These are phyloP conservation scores for Roridomyces roridus DNA, from an alignment of 768 basidiomycete genomes.

Conservation along the genomic window DNA sequence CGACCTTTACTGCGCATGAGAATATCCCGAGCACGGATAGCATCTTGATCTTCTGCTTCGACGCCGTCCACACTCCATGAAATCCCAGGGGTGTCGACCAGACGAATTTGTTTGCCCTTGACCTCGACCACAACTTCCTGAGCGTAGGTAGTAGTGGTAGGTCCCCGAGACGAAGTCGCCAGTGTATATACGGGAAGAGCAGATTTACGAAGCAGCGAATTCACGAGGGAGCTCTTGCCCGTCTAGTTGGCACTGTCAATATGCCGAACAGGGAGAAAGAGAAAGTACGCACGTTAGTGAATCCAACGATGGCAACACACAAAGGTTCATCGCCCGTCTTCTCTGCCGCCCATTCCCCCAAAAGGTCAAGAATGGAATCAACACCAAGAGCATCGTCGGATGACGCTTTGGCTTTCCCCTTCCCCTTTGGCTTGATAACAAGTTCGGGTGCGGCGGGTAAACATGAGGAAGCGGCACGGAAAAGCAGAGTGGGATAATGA, in stretches of 20 bases:
- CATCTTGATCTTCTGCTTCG: slow-evolving; percentile 43
- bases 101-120: slow-evolving; percentile 56
- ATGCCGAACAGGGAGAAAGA: slow-evolving; percentile 2
- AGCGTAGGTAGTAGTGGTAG: slow-evolving; percentile 75
- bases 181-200: slow-evolving; percentile 66
- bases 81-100: slow-evolving; percentile 93
- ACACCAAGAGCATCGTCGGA: slow-evolving; percentile 67
- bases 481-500: slow-evolving; percentile 69
- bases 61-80: slow-evolving; percentile 50
- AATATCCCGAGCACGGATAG: slow-evolving; percentile 69
- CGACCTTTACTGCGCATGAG: slow-evolving; percentile 81
- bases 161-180: slow-evolving; percentile 56
- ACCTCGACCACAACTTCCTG: slow-evolving; percentile 63
- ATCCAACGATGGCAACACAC: slow-evolving; percentile 80
- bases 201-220: slow-evolving; percentile 67
- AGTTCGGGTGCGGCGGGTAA: slow-evolving; percentile 46
- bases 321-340: slow-evolving; percentile 58
- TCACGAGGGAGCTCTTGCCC: slow-evolving; percentile 87
- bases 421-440: slow-evolving; percentile 42
- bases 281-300: slow-evolving; percentile 69
- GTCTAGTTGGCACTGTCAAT: slow-evolving; percentile 45
- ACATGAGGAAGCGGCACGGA: slow-evolving; percentile 75
- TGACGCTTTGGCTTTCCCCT: slow-evolving; percentile 50
- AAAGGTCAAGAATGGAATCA: slow-evolving; percentile 53
- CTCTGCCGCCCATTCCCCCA: slow-evolving; percentile 53